Evolutionary conservation across 129 eudicot species (phyloP), one percentile per base, ranked within the genome.

Genomic region (Escallonia herrerae): DNA sequence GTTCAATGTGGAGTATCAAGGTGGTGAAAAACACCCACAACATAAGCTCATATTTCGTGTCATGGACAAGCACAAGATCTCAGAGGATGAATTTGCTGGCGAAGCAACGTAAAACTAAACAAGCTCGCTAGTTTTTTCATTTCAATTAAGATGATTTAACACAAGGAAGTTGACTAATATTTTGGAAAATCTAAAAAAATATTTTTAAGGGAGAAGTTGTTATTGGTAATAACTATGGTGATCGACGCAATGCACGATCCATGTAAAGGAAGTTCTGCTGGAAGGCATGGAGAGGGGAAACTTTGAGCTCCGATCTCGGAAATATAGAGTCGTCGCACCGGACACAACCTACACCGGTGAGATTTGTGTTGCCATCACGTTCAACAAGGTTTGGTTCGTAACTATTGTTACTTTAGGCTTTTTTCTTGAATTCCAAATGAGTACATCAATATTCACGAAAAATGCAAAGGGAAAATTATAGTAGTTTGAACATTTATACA

Each of bases 341-440:
- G 70, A 72, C 53, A 72, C 45, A 4, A 54, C 15, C 40, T 72
- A 72, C 59, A 40, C 70, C 63, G 76, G 76, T 38, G 76, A 72
- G 45, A 72, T 72, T 56, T 53, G 63, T 2, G 76, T 72, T 3
- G 76, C 69, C 8, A 22, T 72, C 43, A 55, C 69, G 2, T 72
- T 72, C 45, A 64, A 70, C 48, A 67, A 43, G 71, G 71, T 67
- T 56, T 55, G 12, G 50, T 52, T 39, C 3, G 14, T 15, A 53
- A 22, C 33, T 22, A 22, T 22, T 22, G 33, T 1, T 22, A 22
- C 33, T 22, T 22, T 22, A 22, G 33, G 33, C 33, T 22, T 22
- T 22, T 22, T 22, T n/a, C 33, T 22, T 1, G 33, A 22, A 22
- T 22, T 22, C 1, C 33, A 22, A 22, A 22, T 22, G 33, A 22